Evolutionary conservation across 805 yeast genomes (phyloP).

Genomic region (Starmerella lactis-condensi): DNA sequence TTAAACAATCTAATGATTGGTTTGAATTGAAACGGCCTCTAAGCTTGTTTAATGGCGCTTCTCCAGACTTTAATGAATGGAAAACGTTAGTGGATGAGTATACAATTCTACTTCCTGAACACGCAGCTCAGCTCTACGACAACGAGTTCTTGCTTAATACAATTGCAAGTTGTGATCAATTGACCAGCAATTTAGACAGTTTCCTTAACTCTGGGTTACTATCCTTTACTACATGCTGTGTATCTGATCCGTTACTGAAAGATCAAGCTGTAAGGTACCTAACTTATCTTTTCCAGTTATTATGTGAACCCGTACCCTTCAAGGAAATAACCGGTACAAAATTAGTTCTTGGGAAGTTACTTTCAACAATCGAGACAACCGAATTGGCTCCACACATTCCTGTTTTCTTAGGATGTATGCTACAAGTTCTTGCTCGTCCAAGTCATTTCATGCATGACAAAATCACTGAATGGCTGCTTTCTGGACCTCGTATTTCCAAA

Average conservation of each 20-base stretch:
- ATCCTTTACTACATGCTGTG: conserved; percentile 9
- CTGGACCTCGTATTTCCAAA: conserved; percentile 30
- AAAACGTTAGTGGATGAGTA: conserved; percentile 1
- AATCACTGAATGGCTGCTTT: conserved; percentile 44
- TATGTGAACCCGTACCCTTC: conserved; percentile 8
- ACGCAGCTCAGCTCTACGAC: conserved; percentile 28
- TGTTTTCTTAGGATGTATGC: conserved; percentile 35
- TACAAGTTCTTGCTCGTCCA: conserved; percentile 46
- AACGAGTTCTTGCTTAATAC: conserved; percentile 49
- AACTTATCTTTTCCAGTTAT: conserved; percentile 1
- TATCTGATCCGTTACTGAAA: conserved; percentile 1
- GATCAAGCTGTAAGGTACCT: conserved; percentile 5
- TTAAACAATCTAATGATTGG: conserved; percentile 4
- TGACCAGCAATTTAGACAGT: conserved; percentile 25
- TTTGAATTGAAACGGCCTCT: conserved; percentile 18
- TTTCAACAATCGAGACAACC: conserved; percentile 2
- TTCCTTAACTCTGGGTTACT: conserved; percentile 21
- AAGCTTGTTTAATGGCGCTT: not conserved
- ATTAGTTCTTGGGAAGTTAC: conserved; percentile 12
- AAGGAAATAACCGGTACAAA: conserved; percentile 14
- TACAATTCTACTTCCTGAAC: conserved; percentile 1
- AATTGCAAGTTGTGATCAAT: conserved; percentile 16
- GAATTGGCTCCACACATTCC: conserved; percentile 29
- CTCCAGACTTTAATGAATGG: not conserved
- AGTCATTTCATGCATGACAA: conserved; percentile 58